Base-by-base conservation (phyloP, 257 asterid species). In the Eucommia ulmoides region DNA sequence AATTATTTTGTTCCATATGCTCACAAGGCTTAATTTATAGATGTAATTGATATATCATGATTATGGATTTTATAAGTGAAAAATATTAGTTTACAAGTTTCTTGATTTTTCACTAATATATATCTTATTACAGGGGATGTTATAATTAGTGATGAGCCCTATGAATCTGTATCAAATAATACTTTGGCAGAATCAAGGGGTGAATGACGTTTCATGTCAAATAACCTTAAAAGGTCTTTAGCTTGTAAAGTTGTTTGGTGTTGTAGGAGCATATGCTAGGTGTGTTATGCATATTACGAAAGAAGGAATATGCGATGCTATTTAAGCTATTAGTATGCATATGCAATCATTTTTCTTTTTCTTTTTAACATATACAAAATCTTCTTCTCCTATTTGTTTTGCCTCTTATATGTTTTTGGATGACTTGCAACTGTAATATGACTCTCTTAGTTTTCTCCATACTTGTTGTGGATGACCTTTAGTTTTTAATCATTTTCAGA, bases 251-350 rank as follows among this genome's bases (percentile, higher is more conserved):
- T 83, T 53, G 93, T 76, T 57, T 81, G 61, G 68, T 91, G 86
- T 64, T 91, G 98, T 53, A 68, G 86, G 69, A 68, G 74, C 58
- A 49, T 58, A 15, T 91, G 98, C 64, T 96, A 89, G 96, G 96
- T 87, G 66, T 15, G 48, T 8, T 6, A 42, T 6, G 15, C 20
- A 42, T n/a, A n/a, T n/a, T n/a, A n/a, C n/a, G n/a, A n/a, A n/a
- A n/a, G n/a, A n/a, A n/a, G n/a, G n/a, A n/a, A n/a, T n/a, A n/a
- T n/a, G n/a, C n/a, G n/a, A n/a, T n/a, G n/a, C n/a, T n/a, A n/a
- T n/a, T n/a, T n/a, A n/a, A n/a, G n/a, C n/a, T n/a, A n/a, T n/a
- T n/a, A n/a, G n/a, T n/a, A n/a, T n/a, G n/a, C n/a, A n/a, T n/a
- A n/a, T n/a, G n/a, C n/a, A n/a, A n/a, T n/a, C n/a, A n/a, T n/a